Conservation (phyloP, 2,329 filamentous ascomycete genomes). For the Magnaporthiopsis rhizophila region DNA sequence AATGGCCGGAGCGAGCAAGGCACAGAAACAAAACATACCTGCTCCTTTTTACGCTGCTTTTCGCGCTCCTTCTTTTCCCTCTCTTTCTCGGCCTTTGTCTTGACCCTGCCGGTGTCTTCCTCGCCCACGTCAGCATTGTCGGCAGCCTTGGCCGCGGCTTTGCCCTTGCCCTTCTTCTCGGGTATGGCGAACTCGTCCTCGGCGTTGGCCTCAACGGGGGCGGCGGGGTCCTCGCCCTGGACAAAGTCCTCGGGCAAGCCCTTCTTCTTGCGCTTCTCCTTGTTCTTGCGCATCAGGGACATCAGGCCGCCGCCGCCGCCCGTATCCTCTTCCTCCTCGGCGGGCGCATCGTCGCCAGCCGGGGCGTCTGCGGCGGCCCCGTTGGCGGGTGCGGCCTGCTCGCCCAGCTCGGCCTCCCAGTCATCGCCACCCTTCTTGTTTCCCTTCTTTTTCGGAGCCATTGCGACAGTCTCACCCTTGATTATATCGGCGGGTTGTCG, state of each 20-base stretch:
- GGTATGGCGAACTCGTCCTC: conserved; percentile 82
- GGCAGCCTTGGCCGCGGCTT: conserved; percentile 36
- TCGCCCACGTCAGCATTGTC: conserved; percentile 41
- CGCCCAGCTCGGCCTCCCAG: conserved; percentile 90
- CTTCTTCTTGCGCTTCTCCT: conserved; percentile 87
- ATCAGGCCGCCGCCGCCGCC: conserved; percentile 61
- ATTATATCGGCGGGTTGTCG: neutral
- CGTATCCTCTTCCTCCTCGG: conserved; percentile 44
- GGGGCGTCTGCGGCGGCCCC: conserved; percentile 26
- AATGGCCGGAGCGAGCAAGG: conserved; percentile 6
- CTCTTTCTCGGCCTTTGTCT: conserved; percentile 98
- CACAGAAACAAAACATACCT: conserved; percentile 45
- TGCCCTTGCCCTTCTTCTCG: conserved; percentile 64
- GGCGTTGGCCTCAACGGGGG: conserved; percentile 70
- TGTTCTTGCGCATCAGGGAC: conserved; percentile 73
- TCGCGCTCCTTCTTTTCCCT: conserved; percentile 96
- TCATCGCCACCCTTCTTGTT: conserved; percentile 81
- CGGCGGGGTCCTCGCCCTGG: conserved; percentile 64
- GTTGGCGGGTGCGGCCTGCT: conserved; percentile 56
- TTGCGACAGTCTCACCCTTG: conserved; percentile 33
- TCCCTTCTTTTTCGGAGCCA: conserved; percentile 92
- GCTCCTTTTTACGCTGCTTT: conserved; percentile 97
- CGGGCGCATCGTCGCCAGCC: neutral
- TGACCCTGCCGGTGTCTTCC: conserved; percentile 56
- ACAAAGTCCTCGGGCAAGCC: conserved; percentile 64